Evolutionary conservation across 2,329 filamentous ascomycete genomes (phyloP).

Genomic region (Cladosporium sp.): DNA sequence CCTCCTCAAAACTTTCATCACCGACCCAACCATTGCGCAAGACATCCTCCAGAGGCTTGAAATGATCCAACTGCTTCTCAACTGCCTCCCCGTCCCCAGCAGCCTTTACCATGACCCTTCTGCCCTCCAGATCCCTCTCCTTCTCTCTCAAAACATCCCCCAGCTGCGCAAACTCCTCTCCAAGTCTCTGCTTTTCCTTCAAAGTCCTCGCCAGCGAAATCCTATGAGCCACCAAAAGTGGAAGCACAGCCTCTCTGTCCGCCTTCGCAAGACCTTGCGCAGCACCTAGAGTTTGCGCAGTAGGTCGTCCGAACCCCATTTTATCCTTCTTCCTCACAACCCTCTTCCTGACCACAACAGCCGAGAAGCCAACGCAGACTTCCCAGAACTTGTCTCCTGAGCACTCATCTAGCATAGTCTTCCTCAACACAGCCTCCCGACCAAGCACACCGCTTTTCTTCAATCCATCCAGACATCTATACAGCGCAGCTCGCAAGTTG

Average conservation of each 20-base stretch:
- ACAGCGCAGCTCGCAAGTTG: constrained; percentile 79
- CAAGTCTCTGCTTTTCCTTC: constrained; percentile 56
- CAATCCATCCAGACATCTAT: constrained; percentile 73
- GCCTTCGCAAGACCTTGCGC: constrained; percentile 29
- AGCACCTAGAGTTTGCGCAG: constrained; percentile 52
- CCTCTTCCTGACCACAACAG: constrained; percentile 68
- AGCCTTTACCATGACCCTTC: constrained; percentile 25
- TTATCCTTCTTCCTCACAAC: constrained; percentile 46
- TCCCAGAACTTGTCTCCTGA: constrained; percentile 88
- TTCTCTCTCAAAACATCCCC: constrained; percentile 45
- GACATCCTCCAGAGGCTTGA: constrained; percentile 49
- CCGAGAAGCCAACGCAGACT: constrained; percentile 77
- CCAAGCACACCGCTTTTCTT: constrained; percentile 85
- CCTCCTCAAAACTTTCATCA: constrained; percentile 67
- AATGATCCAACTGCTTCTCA: constrained; percentile 27
- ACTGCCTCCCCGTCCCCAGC: background rate
- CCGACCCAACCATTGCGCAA: constrained; percentile 75
- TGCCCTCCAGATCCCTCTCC: constrained; percentile 48
- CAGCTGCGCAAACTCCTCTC: constrained; percentile 60
- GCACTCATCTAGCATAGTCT: constrained; percentile 96
- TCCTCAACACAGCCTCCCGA: constrained; percentile 74
- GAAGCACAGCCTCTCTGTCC: constrained; percentile 47
- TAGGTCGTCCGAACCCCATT: constrained; percentile 18
- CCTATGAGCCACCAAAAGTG: constrained; percentile 70
- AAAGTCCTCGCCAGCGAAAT: constrained; percentile 59